Conservation (phyloP, 2,329 filamentous ascomycete species). For the Aureobasidium sp. region DNA sequence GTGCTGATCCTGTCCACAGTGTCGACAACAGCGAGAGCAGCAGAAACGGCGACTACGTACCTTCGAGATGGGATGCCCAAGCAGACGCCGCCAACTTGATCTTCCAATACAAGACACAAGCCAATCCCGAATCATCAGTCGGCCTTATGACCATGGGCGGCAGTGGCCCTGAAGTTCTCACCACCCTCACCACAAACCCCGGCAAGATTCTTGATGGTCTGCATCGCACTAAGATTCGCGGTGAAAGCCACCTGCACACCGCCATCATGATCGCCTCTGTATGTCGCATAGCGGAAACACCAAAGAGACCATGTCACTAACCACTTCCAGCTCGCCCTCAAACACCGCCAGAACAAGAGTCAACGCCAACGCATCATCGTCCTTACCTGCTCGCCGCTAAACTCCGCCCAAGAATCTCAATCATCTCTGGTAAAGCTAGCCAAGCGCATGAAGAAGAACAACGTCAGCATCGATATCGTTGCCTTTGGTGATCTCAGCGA, state of each 20-base stretch:
- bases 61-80: slow-evolving; percentile 93
- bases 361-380: slow-evolving; percentile 95
- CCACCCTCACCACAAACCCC: slow-evolving; percentile 91
- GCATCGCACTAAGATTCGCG: slow-evolving; percentile 89
- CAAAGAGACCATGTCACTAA: background rate
- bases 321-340: slow-evolving; percentile 68
- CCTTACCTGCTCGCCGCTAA: slow-evolving; percentile 87
- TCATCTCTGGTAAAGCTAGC: slow-evolving; percentile 82
- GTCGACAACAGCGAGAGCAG: slow-evolving; percentile 99
- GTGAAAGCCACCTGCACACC: slow-evolving; percentile 78
- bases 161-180: slow-evolving; percentile 92
- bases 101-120: slow-evolving; percentile 90
- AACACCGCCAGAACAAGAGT: slow-evolving; percentile 96
- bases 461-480: slow-evolving; percentile 87
- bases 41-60: slow-evolving; percentile 87
- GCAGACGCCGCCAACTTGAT: slow-evolving; percentile 83
- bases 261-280: slow-evolving; percentile 93
- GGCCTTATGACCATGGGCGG: slow-evolving; percentile 99
- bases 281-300: slow-evolving; percentile 32
- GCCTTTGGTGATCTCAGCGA: slow-evolving; percentile 90
- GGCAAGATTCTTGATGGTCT: slow-evolving; percentile 90
- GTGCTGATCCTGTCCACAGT: slow-evolving; percentile 29
- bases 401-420: slow-evolving; percentile 79
- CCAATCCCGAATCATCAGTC: slow-evolving; percentile 93
- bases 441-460: slow-evolving; percentile 98